Conservation (phyloP, 169 alveolate species). For the Plasmodium ovale region DNA sequence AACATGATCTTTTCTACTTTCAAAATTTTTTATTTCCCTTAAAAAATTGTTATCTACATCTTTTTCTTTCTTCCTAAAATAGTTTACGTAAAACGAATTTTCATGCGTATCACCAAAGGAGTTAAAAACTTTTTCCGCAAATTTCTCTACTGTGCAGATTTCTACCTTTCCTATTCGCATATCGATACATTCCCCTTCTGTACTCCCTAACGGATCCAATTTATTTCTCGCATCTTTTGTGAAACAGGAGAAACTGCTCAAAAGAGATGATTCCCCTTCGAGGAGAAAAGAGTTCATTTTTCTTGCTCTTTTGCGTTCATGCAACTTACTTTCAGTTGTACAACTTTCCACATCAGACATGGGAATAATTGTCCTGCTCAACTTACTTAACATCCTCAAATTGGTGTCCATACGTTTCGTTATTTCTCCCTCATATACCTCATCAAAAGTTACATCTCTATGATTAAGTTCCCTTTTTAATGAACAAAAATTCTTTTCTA, state of each 20-base stretch:
- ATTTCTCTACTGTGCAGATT: conserved; percentile 2
- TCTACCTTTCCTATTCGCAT: conserved; percentile 2
- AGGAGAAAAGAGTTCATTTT: conserved; percentile 19
- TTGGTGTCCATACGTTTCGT: background rate
- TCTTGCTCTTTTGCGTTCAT: background rate
- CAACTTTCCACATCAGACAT: conserved; percentile 1
- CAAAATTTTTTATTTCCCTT: conserved; percentile 62
- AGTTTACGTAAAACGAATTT: conserved; percentile 12
- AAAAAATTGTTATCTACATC: conserved; percentile 41
- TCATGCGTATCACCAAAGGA: conserved; percentile 9
- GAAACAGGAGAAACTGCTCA: background rate
- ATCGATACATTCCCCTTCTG: conserved; percentile 2
- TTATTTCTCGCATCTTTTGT: background rate
- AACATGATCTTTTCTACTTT: conserved; percentile 43
- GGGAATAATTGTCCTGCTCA: too few species aligned
- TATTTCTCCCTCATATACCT: background rate
- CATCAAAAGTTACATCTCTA: background rate
- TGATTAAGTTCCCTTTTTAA: background rate
- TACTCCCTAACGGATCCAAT: background rate
- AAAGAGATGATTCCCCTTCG: background rate
- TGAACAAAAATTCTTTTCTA: background rate
- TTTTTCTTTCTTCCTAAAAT: conserved; percentile 32
- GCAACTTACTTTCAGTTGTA: background rate
- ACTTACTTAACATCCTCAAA: background rate
- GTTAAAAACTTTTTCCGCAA: conserved; percentile 25